These are phyloP conservation scores for Lepraria neglecta DNA, from an alignment of 495 filamentous ascomycete species.

Conservation along the genomic window DNA sequence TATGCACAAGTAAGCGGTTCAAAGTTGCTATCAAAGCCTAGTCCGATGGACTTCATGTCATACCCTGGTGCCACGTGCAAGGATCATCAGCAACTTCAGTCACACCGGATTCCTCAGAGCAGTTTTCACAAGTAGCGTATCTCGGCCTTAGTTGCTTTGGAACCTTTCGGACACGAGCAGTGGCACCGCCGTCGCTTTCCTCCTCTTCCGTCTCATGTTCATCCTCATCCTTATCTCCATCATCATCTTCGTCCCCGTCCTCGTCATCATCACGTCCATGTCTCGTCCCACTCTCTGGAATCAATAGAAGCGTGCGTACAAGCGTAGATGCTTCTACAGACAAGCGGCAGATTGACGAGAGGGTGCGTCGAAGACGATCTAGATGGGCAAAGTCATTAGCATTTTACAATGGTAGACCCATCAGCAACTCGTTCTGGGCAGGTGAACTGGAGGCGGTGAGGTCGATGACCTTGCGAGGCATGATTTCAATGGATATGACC, in stretches of 20 bases:
- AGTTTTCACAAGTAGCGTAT: conserved; percentile 26
- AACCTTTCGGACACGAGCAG: not conserved
- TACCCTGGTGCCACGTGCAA: conserved; percentile 31
- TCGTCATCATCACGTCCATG: not conserved
- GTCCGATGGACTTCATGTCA: not conserved
- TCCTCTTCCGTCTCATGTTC: not conserved
- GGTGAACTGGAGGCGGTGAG: not conserved
- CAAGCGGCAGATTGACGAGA: conserved; percentile 1
- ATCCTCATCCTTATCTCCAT: not conserved
- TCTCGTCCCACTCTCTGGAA: not conserved
- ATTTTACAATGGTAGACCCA: not conserved
- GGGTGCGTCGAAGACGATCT: conserved; percentile 10
- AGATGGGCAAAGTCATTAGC: not conserved
- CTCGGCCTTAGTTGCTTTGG: conserved; percentile 14
- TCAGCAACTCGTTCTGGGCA: not conserved
- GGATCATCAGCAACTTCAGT: conserved; percentile 16
- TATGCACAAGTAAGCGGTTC: conserved; percentile 9
- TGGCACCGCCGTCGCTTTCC: not conserved
- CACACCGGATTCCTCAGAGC: conserved; percentile 26
- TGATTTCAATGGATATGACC: not conserved
- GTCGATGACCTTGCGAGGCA: not conserved
- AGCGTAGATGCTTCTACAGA: conserved; percentile 6
- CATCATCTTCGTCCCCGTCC: conserved; percentile 9
- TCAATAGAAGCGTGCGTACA: conserved; percentile 8
- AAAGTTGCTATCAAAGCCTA: not conserved